These are phyloP conservation scores for Aspergillus phoenicis DNA, from an alignment of 2,329 filamentous ascomycete species.

Conservation along the genomic window DNA sequence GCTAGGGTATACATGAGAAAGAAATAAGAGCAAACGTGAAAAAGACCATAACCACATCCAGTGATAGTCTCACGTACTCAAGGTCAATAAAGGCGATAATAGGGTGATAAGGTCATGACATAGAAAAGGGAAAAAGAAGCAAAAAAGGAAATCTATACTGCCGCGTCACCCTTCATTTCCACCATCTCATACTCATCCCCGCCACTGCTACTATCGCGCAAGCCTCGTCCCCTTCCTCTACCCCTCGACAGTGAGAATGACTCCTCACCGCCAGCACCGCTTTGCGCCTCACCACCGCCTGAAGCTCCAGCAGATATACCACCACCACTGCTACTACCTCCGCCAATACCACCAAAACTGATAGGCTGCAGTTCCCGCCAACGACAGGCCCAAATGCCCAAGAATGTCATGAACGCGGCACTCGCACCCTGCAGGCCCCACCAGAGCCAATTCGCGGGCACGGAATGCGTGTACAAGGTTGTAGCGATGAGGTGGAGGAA, in stretches of 20 bases:
- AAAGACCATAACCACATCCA: not conserved
- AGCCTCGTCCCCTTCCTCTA: constrained; percentile 34
- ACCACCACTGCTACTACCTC: constrained; percentile 37
- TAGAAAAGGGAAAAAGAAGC: constrained; percentile 2
- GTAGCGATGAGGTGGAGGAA: constrained; percentile 77
- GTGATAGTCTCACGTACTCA: constrained; percentile 1
- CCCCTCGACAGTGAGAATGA: constrained; percentile 29
- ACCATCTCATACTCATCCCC: constrained; percentile 39
- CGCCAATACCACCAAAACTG: constrained; percentile 73
- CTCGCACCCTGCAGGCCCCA: constrained; percentile 71
- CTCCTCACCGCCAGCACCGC: constrained; percentile 20
- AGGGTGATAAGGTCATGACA: constrained; percentile 1
- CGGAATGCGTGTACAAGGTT: constrained; percentile 72
- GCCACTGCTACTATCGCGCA: constrained; percentile 17
- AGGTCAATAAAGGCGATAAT: no score
- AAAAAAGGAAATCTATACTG: constrained; percentile 28
- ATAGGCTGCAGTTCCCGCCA: constrained; percentile 89
- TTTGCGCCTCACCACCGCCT: constrained; percentile 12
- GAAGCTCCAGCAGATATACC: constrained; percentile 19
- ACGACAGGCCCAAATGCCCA: constrained; percentile 88
- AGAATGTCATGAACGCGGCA: constrained; percentile 63
- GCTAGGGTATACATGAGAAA: constrained; percentile 34
- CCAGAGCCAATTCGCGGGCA: constrained; percentile 83
- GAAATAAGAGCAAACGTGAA: constrained; percentile 11
- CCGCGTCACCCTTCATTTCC: constrained; percentile 35